Percentiles rank a stretch among this genome's conserved stretches.
These are phyloP conservation scores for Moringa oleifera DNA, from an alignment of 345 rosid species.

Conservation along the genomic window DNA sequence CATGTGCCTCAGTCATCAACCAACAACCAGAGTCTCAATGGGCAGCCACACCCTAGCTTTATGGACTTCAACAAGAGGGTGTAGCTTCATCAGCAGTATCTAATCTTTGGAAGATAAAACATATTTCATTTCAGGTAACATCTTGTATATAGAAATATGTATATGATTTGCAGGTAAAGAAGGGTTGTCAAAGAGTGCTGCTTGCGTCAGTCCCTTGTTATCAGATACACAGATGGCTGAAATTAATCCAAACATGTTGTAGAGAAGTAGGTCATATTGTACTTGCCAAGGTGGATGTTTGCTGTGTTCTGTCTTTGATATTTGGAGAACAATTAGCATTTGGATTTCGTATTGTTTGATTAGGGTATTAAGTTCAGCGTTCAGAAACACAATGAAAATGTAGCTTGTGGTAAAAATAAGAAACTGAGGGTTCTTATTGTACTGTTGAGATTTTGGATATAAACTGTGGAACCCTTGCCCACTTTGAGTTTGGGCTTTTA, in stretches of 20 bases:
- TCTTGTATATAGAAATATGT: background rate
- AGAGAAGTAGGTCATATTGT: background rate
- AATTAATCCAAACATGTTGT: background rate
- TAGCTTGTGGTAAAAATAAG: too few species aligned
- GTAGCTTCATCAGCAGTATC: constrained; percentile 15
- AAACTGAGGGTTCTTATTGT: too few species aligned
- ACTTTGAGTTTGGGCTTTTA: too few species aligned
- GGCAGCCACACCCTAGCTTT: constrained; percentile 38
- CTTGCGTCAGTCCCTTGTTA: background rate
- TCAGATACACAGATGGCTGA: background rate
- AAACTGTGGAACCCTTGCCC: too few species aligned
- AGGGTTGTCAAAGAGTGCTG: background rate
- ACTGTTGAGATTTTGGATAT: too few species aligned
- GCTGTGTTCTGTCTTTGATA: background rate
- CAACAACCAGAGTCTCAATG: constrained; percentile 27
- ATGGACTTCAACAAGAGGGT: constrained; percentile 42
- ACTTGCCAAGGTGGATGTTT: background rate
- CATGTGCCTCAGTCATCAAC: constrained; percentile 36
- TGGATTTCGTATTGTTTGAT: too few species aligned
- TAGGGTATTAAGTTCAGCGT: too few species aligned
- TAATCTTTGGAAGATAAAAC: background rate
- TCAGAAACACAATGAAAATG: too few species aligned
- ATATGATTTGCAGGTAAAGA: background rate
- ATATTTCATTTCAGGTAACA: too few species aligned
- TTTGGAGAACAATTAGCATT: background rate